Base-by-base conservation (phyloP, 768 basidiomycete species). In the Suillus bovinus region DNA sequence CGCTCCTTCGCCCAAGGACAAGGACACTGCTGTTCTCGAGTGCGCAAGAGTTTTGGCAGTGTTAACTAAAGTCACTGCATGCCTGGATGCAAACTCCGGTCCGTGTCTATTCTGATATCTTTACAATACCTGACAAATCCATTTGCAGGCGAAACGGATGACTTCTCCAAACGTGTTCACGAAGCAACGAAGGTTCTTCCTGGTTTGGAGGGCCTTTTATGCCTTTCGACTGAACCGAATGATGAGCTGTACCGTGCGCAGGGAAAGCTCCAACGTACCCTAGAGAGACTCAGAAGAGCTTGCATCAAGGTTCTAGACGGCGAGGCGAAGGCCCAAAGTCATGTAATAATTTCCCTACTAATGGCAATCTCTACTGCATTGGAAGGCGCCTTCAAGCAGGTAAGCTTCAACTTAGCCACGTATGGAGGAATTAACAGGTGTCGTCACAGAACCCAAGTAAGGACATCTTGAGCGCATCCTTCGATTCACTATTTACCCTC, bases 261-360 rank as follows among this genome's bases (percentile, higher is more conserved):
- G 22, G 79, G 77, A 24, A 91, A 89, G 70, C 73, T 88, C 16
- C 82, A 84, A 57, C 81, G 88, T 29, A 83, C 86, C 0, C 64
- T 91, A 13, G 89, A 90, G 69, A 77, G 84, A 57, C 67, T 87
- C 16, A 79, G 88, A 22, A 80, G 86, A 58, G 74, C 77, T n/a
- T 76, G 77, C 14, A 66, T 84, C 38, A 83, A 81, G 52, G 64
- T 79, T 22, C 58, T 89, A 20, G 87, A 88, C 44, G 64, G 61
- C 10, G 62, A 64, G 50, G 59, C 55, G 50, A 55, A 60, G 27
- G 63, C 65, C 24, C 34, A 54, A 24, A 57, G 33, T n/a, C 47
- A 33, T n/a, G 61, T 61, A 10, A 60, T 75, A 14, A 68, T 63
- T 17, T 61, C 65, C 2, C 63, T 86, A 14, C 66, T 85, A 16